These are phyloP conservation scores for Xylariaceae sp. DNA, from an alignment of 2,329 filamentous ascomycete species.

Conservation along the genomic window DNA sequence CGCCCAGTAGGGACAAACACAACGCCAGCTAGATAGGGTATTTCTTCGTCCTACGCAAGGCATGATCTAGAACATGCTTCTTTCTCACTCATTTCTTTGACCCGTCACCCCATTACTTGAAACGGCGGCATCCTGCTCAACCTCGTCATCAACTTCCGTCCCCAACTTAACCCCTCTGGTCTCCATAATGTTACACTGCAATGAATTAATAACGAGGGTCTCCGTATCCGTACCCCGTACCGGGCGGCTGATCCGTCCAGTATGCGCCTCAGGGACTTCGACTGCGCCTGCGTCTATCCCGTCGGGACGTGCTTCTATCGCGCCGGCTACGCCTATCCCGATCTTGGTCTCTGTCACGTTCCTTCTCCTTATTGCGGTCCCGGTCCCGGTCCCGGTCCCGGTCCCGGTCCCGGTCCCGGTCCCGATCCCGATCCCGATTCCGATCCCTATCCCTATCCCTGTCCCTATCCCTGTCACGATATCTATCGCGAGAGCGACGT, in stretches of 20 bases:
- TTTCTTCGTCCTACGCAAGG: neutral
- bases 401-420: conserved; percentile 35
- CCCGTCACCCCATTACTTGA: neutral
- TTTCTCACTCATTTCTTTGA: neutral
- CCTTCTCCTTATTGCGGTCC: conserved; percentile 31
- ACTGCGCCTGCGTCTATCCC: conserved; percentile 18
- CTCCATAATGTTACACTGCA: conserved; percentile 1
- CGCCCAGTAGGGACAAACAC: neutral
- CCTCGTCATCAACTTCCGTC: neutral
- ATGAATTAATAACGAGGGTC: neutral
- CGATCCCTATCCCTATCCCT: conserved; percentile 46
- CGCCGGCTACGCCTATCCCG: conserved; percentile 20
- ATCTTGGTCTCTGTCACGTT: conserved; percentile 16
- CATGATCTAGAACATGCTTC: neutral
- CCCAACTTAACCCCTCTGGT: neutral
- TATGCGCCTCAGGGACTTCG: conserved; percentile 11
- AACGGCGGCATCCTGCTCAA: neutral
- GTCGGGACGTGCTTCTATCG: conserved; percentile 23
- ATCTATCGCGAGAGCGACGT: too few relatives aligned
- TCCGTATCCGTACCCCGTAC: neutral
- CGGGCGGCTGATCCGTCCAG: neutral
- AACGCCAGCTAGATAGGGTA: neutral
- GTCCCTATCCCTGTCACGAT: conserved; percentile 33
- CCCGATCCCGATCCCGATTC: conserved; percentile 28
- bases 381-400: conserved; percentile 31